Evolutionary conservation across 176 grass and related monocot species (phyloP).

Genomic region (Aegilops speltoides): DNA sequence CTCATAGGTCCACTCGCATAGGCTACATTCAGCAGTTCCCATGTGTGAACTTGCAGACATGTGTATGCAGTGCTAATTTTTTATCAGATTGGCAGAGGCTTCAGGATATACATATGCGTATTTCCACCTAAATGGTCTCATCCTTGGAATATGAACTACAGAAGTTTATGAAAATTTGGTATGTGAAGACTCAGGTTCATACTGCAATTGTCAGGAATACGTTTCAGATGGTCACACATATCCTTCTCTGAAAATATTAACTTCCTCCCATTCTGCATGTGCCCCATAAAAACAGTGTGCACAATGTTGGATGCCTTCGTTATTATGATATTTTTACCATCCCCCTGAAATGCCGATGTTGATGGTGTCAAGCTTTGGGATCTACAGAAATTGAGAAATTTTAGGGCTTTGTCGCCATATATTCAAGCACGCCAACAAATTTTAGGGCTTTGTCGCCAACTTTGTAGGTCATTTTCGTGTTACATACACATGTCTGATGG

Average conservation of each 20-base stretch:
- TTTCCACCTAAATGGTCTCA: slow-evolving; percentile 94
- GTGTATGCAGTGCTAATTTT: not conserved
- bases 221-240: slow-evolving; percentile 2
- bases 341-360: slow-evolving; percentile 64
- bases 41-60: not conserved
- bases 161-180: slow-evolving; percentile 88
- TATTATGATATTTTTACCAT: slow-evolving; percentile 26
- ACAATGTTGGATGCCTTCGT: not conserved
- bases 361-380: slow-evolving; percentile 99
- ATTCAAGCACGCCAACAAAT: slow-evolving; percentile 83
- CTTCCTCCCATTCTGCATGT: no score
- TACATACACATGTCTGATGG: no score
- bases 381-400: slow-evolving; percentile 96
- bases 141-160: slow-evolving; percentile 91
- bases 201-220: not conserved
- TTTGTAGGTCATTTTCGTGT: not conserved
- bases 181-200: slow-evolving; percentile 91
- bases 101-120: slow-evolving; percentile 78
- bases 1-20: slow-evolving; percentile 46
- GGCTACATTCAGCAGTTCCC: not conserved
- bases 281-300: not conserved
- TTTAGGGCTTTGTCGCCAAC: slow-evolving; percentile 39
- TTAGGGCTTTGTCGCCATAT: slow-evolving; percentile 90
- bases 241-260: no score
- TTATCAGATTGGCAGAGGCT: slow-evolving; percentile 63